phyloP scores from a whole-genome alignment of 2,329 filamentous ascomycete genomes.

The Eutypella sp. region DNA sequence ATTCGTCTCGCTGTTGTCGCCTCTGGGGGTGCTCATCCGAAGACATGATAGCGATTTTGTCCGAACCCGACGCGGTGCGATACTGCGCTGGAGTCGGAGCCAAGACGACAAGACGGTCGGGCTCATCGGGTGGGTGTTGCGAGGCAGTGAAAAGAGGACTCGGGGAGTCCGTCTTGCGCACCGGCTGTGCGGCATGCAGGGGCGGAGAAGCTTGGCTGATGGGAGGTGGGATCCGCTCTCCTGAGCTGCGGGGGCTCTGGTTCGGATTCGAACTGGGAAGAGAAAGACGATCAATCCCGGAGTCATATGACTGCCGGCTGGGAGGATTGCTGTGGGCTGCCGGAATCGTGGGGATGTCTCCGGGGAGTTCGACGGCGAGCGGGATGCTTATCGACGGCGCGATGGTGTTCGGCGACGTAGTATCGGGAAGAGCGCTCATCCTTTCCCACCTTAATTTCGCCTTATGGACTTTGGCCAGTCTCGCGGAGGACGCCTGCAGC shows the following conservation, averaged over 20 bases:
- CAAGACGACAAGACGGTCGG: slow-evolving; percentile 50
- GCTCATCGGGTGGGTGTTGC: slow-evolving; percentile 32
- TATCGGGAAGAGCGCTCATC: slow-evolving; percentile 36
- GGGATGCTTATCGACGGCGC: slow-evolving; percentile 39
- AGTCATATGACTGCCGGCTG: slow-evolving; percentile 53
- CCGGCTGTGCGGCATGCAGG: slow-evolving; percentile 25
- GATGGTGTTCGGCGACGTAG: slow-evolving; percentile 37
- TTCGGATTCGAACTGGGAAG: slow-evolving; percentile 26
- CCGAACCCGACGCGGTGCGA: slow-evolving; percentile 52
- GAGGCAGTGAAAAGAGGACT: slow-evolving; percentile 10
- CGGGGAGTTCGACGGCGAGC: slow-evolving; percentile 54
- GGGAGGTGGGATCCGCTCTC: slow-evolving; percentile 37
- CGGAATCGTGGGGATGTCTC: slow-evolving; percentile 42
- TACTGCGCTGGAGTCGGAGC: slow-evolving; percentile 57
- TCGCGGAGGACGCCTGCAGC: slow-evolving; percentile 70
- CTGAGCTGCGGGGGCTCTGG: slow-evolving; percentile 47
- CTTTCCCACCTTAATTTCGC: slow-evolving; percentile 65
- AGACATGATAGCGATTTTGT: slow-evolving; percentile 63
- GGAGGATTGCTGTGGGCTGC: slow-evolving; percentile 32
- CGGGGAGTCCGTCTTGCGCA: slow-evolving; percentile 17
- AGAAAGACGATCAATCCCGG: slow-evolving; percentile 46
- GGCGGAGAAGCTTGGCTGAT: slow-evolving; percentile 26
- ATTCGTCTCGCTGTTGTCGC: slow-evolving; percentile 24
- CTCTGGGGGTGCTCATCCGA: slow-evolving; percentile 53
- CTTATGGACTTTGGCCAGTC: slow-evolving; percentile 77